These are phyloP conservation scores for Physaria fendleri DNA, from an alignment of 345 rosid species.

Conservation along the genomic window DNA sequence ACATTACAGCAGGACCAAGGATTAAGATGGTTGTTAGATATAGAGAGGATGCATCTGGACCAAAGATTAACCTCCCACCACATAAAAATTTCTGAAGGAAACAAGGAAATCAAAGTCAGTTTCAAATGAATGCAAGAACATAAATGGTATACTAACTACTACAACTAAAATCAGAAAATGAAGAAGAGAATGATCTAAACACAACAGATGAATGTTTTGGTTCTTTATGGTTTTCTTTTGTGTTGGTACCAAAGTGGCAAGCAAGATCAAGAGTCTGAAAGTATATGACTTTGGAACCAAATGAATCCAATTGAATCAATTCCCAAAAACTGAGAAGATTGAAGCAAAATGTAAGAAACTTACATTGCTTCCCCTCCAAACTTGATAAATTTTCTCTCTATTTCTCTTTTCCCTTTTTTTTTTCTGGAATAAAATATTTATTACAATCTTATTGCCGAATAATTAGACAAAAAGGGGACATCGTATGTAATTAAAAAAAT, in stretches of 20 bases:
- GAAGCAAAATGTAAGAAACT: constrained; percentile 9
- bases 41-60: constrained; percentile 80
- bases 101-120: not conserved
- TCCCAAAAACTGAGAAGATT: not conserved
- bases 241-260: not conserved
- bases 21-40: constrained; percentile 59
- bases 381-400: constrained; percentile 41
- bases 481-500: constrained; percentile 18
- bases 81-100: constrained; percentile 66
- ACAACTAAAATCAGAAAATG: not conserved
- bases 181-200: not conserved
- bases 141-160: not conserved
- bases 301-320: constrained; percentile 4
- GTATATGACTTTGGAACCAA: constrained; percentile 23
- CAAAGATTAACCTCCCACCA: constrained; percentile 84
- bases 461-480: constrained; percentile 18
- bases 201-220: not conserved
- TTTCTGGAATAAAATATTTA: not conserved
- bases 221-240: not conserved
- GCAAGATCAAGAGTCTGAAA: not conserved
- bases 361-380: constrained; percentile 98
- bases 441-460: constrained; percentile 9
- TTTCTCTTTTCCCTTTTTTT: too few relatives aligned
- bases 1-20: constrained; percentile 62
- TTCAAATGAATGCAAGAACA: not conserved